Percentiles rank a stretch among this genome's conserved stretches.
Conservation (phyloP, 257 asterid genomes). For the Penstemon barbatus region DNA sequence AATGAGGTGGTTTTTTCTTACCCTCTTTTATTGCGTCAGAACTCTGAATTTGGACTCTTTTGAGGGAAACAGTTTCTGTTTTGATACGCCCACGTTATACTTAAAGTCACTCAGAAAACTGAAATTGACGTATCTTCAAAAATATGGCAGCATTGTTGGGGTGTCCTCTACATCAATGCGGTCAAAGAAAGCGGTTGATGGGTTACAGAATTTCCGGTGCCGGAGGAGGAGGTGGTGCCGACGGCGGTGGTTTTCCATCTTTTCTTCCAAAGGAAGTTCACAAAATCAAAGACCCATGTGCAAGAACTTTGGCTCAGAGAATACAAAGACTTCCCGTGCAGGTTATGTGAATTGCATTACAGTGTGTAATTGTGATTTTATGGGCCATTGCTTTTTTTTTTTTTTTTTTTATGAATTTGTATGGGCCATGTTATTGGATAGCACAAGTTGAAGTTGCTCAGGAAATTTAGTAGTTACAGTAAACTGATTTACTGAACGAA, state of each 20-base stretch:
- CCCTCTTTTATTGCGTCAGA: no score
- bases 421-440: not conserved
- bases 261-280: conserved; percentile 69
- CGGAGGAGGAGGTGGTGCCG: conserved; percentile 26
- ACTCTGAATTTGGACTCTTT: no score
- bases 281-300: conserved; percentile 63
- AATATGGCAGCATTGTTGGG: conserved; percentile 33
- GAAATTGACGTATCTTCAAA: no score
- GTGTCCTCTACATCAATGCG: conserved; percentile 29
- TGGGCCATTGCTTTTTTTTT: not conserved
- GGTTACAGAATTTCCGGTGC: conserved; percentile 31
- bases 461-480: no score
- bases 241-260: conserved; percentile 49
- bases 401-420: not conserved
- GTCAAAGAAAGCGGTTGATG: conserved; percentile 20
- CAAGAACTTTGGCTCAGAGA: conserved; percentile 65
- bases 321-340: conserved; percentile 73
- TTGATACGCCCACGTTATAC: no score
- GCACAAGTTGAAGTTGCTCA: conserved; percentile 4
- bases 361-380: not conserved
- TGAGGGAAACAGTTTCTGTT: no score
- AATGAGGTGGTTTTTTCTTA: no score
- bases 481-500: no score
- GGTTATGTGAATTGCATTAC: conserved; percentile 27
- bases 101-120: no score